Evolutionary conservation across 2,329 filamentous ascomycete genomes (phyloP), one percentile per base, ranked within the genome.

Genomic region (Calonectria ilicicola): DNA sequence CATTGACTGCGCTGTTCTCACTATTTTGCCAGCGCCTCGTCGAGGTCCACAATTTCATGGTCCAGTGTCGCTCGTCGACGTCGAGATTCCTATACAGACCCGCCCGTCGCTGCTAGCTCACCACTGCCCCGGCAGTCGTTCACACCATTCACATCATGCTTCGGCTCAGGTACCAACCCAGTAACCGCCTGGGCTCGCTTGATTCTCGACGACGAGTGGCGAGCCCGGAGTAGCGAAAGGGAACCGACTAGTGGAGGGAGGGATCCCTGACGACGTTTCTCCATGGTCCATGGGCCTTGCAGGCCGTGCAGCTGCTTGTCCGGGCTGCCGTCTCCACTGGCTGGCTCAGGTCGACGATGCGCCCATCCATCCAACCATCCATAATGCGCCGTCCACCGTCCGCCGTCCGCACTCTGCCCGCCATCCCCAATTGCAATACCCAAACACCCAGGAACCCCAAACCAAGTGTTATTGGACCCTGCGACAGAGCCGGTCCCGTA

Each of bases 401-500:
- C 74, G 70, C 74, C 68, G 67, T 72, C 46, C 51, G 49, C 76
- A 74, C 72, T 76, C 72, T 75, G 73, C 69, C 69, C 64, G 69
- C 69, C 69, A 71, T 71, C 65, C 51, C 69, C 69, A 71, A 71
- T 71, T 58, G 65, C 69, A 64, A 27, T 49, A 47, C 64, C 64
- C 64, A 72, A 40, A 56, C 51, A 47, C 49, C 65, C 60, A 66
- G 51, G 40, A 42, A 62, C 58, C 58, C 58, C 58, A 19, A 60
- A 32, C 51, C 60, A 35, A 46, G 49, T 49, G 38, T 21, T 62
- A 35, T 58, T 53, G 65, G 73, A 65, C 77, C 77, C 77, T 78
- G 72, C 65, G 73, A 71, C 75, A 76, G 75, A 78, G 75, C 78
- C 73, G 74, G 76, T 77, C 76, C 68, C 72, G 75, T 75, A 77